Percentiles rank a stretch among this genome's conserved stretches.
Conservation (phyloP, 805 yeast species). For the Cyberlindnera lachancei region DNA sequence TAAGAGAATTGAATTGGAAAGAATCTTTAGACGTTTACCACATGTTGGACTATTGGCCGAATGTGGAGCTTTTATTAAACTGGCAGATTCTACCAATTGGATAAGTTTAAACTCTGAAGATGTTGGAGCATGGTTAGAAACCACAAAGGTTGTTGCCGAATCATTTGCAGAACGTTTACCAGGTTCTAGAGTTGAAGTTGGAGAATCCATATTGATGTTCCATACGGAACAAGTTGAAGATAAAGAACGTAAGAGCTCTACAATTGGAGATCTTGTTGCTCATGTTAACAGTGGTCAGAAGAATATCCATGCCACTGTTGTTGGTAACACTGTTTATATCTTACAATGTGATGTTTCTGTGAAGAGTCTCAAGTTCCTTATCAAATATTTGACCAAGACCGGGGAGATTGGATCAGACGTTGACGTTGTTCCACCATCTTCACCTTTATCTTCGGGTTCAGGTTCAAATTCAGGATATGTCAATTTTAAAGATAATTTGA, state of each 20-base stretch:
- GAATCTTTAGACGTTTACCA: conserved; percentile 58
- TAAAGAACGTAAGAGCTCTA: conserved; percentile 53
- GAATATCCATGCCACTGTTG: conserved; percentile 71
- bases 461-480: not conserved
- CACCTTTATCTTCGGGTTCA: conserved; percentile 6
- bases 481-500: too few relatives aligned
- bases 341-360: conserved; percentile 55
- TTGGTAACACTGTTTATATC: conserved; percentile 61
- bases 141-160: conserved; percentile 45
- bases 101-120: conserved; percentile 7
- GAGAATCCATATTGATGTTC: conserved; percentile 70
- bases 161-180: conserved; percentile 72
- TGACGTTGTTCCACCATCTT: conserved; percentile 24
- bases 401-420: conserved; percentile 13
- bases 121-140: conserved; percentile 48
- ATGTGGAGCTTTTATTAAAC: conserved; percentile 73
- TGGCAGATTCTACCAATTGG: conserved; percentile 34
- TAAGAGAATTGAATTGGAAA: conserved; percentile 56
- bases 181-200: conserved; percentile 62
- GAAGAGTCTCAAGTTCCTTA: conserved; percentile 48
- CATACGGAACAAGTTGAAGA: conserved; percentile 65
- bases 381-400: conserved; percentile 30
- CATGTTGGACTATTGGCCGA: conserved; percentile 83
- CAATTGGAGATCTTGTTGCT: conserved; percentile 79
- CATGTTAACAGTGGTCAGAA: conserved; percentile 63